Conservation (phyloP, 106 monocot genomes). For the Hemerocallis citrina region DNA sequence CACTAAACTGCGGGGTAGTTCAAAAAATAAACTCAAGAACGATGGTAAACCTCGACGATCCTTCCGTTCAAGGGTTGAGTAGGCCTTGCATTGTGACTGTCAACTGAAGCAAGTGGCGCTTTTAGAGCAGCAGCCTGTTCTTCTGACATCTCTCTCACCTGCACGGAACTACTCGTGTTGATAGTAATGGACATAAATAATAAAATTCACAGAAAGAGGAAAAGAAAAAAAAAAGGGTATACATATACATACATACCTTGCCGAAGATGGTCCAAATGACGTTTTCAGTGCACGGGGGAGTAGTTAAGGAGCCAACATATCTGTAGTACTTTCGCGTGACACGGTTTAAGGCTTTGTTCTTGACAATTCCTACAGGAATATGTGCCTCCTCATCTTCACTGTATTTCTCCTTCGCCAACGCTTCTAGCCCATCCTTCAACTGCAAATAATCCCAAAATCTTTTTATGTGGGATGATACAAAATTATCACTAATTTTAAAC, state of each 20-base stretch:
- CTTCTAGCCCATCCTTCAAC: constrained; percentile 29
- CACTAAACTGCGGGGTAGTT: too few species aligned
- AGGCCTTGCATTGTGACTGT: constrained; percentile 33
- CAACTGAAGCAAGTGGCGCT: constrained; percentile 11
- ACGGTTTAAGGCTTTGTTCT: constrained; percentile 27
- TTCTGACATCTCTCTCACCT: constrained; percentile 35
- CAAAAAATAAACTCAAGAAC: too few species aligned
- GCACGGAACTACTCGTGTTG: neutral
- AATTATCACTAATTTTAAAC: too few species aligned
- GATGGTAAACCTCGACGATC: constrained; percentile 11
- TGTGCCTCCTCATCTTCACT: constrained; percentile 15
- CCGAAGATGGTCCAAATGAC: constrained; percentile 61
- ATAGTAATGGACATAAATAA: neutral
- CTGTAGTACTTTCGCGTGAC: constrained; percentile 37
- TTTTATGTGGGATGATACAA: too few species aligned
- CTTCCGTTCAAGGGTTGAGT: constrained; percentile 26
- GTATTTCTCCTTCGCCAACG: constrained; percentile 18
- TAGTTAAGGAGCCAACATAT: constrained; percentile 63
- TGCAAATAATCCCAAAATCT: too few species aligned
- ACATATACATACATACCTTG: constrained; percentile 29
- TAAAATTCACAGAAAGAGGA: neutral
- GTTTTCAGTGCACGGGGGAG: constrained; percentile 71
- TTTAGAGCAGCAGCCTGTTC: constrained; percentile 26
- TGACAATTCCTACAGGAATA: constrained; percentile 20
- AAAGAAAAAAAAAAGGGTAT: neutral